A percentile compares a stretch with the other conserved stretches of the same genome.
Conservation (phyloP, 441 rosid species). For the Eutrema salsugineum region DNA sequence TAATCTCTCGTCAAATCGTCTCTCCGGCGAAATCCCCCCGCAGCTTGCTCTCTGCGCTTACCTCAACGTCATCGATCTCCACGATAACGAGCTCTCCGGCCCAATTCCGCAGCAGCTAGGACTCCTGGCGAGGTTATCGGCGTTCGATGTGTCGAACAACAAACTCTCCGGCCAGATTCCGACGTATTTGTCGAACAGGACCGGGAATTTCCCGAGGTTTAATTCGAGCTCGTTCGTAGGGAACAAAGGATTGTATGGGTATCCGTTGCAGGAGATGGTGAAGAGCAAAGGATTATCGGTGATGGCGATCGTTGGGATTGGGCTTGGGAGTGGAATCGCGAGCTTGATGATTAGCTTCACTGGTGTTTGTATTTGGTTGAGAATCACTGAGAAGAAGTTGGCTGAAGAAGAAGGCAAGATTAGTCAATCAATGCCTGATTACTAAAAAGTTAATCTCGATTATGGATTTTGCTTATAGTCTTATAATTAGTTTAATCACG, state of each 20-base stretch:
- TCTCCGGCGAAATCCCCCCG: constrained; percentile 68
- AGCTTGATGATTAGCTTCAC: constrained; percentile 88
- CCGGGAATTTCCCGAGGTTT: constrained; percentile 67
- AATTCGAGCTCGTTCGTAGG: constrained; percentile 81
- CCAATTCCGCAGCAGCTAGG: constrained; percentile 84
- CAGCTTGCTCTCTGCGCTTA: constrained; percentile 87
- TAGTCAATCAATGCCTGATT: constrained; percentile 88
- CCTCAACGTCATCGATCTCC: constrained; percentile 89
- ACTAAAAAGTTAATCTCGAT: constrained; percentile 34
- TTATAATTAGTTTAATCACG: neutral
- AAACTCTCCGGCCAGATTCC: constrained; percentile 83
- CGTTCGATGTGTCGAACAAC: constrained; percentile 83
- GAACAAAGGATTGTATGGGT: constrained; percentile 84
- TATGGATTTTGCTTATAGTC: neutral
- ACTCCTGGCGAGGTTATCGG: constrained; percentile 58
- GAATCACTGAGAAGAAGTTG: constrained; percentile 76
- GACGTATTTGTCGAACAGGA: constrained; percentile 60
- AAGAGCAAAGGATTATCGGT: constrained; percentile 61
- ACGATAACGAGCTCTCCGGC: constrained; percentile 68
- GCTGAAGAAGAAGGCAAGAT: constrained; percentile 84
- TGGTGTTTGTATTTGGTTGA: constrained; percentile 93
- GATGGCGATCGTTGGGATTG: constrained; percentile 89
- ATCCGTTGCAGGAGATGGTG: constrained; percentile 74
- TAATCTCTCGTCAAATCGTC: constrained; percentile 78
- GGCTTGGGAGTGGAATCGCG: constrained; percentile 87